Base-by-base conservation (phyloP, 768 basidiomycete species). In the Boletus subparvulus region DNA sequence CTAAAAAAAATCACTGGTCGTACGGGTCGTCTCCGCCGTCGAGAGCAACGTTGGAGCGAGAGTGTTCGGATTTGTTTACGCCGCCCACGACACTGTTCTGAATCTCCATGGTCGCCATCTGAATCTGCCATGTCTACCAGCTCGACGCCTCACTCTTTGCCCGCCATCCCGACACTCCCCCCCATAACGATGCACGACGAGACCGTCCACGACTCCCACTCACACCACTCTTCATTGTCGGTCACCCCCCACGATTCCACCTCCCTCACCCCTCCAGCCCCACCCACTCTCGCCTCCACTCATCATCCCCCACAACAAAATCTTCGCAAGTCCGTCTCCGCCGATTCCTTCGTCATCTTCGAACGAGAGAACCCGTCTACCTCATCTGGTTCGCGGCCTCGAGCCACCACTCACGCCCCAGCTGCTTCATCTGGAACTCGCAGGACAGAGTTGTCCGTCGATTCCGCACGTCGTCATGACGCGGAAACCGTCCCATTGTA, bases 261-360 rank as follows among this genome's bases (percentile, higher is more conserved):
- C 47, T 69, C 77, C n/a, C 76, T 81, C 42, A 74, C 78, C 39
- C 73, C 74, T 21, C 51, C 47, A 40, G 11, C 56, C 36, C 54
- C 56, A 19, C 49, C 44, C 5, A 14, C 54, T 44, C 55, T 37
- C 36, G 33, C 24, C 50, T 24, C 70, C 39, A 49, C 69, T 48
- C 68, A 66, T 64, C 61, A 55, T 19, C 55, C 61, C 39, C 50
- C 64, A 36, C 69, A 69, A 52, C 65, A 64, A 53, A 68, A 66
- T 56, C 80, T 91, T 52, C 81, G 87, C 64, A 90, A 90, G 74
- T 87, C 88, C 30, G 72, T 87, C 57, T 91, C 90, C 21, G 88
- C 85, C 57, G 90, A 91, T 70, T 91, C 90, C 11, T 86, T 91
- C 69, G 79, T 82, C 47, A 75, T 74, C 36, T 75, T 76, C 65